Base-by-base conservation (phyloP, 352 stramenopile genomes). In the Phytophthora rubi region DNA sequence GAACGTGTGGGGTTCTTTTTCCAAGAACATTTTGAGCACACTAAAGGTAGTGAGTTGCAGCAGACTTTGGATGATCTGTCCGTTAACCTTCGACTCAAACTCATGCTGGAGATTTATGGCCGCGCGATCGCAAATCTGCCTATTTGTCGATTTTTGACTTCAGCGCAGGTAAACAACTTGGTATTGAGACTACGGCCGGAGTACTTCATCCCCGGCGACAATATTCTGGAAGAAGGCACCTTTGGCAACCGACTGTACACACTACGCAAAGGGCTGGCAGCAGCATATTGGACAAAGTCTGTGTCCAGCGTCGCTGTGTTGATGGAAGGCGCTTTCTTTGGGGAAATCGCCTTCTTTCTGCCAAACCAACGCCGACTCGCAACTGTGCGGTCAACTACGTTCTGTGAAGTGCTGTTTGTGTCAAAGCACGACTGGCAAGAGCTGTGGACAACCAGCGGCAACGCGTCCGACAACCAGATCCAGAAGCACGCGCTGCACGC, bases 61-160 rank as follows among this genome's bases (percentile, higher is more conserved):
- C 57, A 73, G 23, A 90, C 73, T 6, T 82, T 90, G 12, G 60
- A 81, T 13, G 86, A 93, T 55, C 60, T 93, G 18, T 86, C 86
- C 1, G 79, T 77, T 18, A 91, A 86, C 7, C 70, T 93, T 10
- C 79, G 79, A 1, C 60, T 92, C 1, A 75, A 87, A 30, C 70
- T 93, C 21, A 89, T 90, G 81, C 75, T 90, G n/a, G 82, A 93
- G 53, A 68, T 92, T 1, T 82, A 93, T 21, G 84, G 86, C 6
- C 53, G 68, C 6, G 72, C 72, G 9, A 75, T 93, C 16, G 73
- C 76, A 0, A 76, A 75, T 7, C 53, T 93, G 0, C 74, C 71
- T 8, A 88, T 93, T 28, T 73, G 75, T 10, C 76, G 71, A 4
- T 89, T 81, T 52, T 54, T 92, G 0, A 86, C 68, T 2, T 42